These are phyloP conservation scores for Yamadazyma buinensis DNA, from an alignment of 1,139 yeast species.

Conservation along the genomic window DNA sequence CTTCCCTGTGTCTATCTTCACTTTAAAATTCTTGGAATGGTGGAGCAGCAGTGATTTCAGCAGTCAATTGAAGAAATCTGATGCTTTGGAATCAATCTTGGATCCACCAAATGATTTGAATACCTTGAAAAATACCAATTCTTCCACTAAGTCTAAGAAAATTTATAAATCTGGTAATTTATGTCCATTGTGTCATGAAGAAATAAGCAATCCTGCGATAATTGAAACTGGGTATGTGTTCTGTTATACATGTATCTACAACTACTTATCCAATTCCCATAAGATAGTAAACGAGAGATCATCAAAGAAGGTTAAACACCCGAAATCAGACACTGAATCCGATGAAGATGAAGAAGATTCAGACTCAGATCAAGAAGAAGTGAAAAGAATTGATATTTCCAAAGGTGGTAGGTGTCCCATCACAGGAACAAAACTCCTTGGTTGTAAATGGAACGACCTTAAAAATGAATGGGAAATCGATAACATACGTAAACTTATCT, in stretches of 20 bases:
- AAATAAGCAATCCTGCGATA: slow-evolving; percentile 74
- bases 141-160: slow-evolving; percentile 10
- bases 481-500: slow-evolving; percentile 70
- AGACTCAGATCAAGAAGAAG: slow-evolving; percentile 11
- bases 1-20: slow-evolving; percentile 81
- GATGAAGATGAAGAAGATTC: slow-evolving; percentile 17
- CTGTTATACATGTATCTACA: slow-evolving; percentile 83
- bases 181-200: slow-evolving; percentile 74
- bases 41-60: slow-evolving; percentile 84
- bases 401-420: slow-evolving; percentile 84
- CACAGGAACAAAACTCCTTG: slow-evolving; percentile 68
- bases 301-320: slow-evolving; percentile 11
- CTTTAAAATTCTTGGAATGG: slow-evolving; percentile 90
- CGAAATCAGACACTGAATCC: slow-evolving; percentile 8
- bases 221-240: slow-evolving; percentile 90
- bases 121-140: not conserved
- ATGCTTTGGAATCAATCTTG: slow-evolving; percentile 44
- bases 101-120: slow-evolving; percentile 39
- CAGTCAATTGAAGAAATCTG: slow-evolving; percentile 52
- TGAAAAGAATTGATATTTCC: slow-evolving; percentile 20
- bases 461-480: slow-evolving; percentile 66
- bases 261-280: slow-evolving; percentile 51
- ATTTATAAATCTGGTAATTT: slow-evolving; percentile 28
- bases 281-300: slow-evolving; percentile 26
- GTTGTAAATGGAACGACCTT: slow-evolving; percentile 62